Conservation (phyloP, 768 basidiomycete genomes). For the Trametes cubensis region DNA sequence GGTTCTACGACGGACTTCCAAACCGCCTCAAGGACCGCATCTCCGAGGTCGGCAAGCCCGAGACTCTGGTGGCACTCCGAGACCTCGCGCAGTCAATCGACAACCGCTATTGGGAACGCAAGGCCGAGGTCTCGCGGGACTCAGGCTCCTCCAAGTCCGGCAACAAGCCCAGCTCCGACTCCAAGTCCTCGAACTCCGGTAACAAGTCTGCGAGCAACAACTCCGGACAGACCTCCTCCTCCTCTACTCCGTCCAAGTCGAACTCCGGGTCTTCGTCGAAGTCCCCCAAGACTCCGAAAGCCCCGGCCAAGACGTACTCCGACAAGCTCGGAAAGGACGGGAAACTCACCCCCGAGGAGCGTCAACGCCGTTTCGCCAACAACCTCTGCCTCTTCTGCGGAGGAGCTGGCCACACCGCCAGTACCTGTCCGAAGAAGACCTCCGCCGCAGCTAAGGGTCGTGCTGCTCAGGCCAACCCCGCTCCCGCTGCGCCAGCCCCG, state of each 20-base stretch:
- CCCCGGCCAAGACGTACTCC: too few species aligned
- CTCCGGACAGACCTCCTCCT: too few species aligned
- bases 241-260: too few species aligned
- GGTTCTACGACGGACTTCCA: constrained; percentile 21
- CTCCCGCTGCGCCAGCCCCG: neutral
- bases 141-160: neutral
- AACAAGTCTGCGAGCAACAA: too few species aligned
- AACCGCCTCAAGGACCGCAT: constrained; percentile 20
- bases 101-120: constrained; percentile 23
- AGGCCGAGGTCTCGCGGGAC: constrained; percentile 1
- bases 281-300: too few species aligned
- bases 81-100: constrained; percentile 10
- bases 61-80: neutral
- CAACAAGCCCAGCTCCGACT: neutral
- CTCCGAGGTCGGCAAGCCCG: constrained; percentile 11
- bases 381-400: neutral
- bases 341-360: neutral
- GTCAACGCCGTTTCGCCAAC: neutral
- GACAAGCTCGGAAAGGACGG: too few species aligned
- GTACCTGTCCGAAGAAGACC: too few species aligned
- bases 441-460: neutral
- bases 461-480: neutral
- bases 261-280: too few species aligned
- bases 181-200: neutral
- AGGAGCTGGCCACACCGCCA: too few species aligned